Percentiles rank a stretch among this genome's conserved stretches.
These are phyloP conservation scores for Aureobasidium uvarum DNA, from an alignment of 2,329 filamentous ascomycete species.

Conservation along the genomic window DNA sequence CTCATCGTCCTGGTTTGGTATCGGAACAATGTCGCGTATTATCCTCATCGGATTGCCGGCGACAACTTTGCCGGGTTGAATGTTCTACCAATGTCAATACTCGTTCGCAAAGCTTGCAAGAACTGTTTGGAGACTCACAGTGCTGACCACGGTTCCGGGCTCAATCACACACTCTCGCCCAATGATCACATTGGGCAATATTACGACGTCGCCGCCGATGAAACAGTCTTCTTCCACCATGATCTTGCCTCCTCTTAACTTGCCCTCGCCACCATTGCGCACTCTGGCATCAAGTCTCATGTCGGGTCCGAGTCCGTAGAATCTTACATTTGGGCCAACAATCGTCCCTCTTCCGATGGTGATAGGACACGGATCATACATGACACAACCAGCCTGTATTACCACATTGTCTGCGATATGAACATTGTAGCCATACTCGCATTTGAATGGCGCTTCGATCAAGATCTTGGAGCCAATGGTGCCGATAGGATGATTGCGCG, in stretches of 20 bases:
- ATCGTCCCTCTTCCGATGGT: conserved; percentile 72
- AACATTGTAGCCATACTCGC: conserved; percentile 96
- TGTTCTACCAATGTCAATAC: conserved; percentile 39
- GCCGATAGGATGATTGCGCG: conserved; percentile 52
- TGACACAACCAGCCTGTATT: conserved; percentile 78
- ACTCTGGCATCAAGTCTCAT: conserved; percentile 70
- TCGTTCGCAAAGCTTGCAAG: conserved; percentile 4
- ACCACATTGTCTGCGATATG: conserved; percentile 79
- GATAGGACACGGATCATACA: conserved; percentile 83
- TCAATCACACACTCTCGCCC: conserved; percentile 55
- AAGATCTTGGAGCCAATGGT: conserved; percentile 70
- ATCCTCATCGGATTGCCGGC: conserved; percentile 50
- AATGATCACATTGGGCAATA: conserved; percentile 57
- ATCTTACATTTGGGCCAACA: conserved; percentile 76
- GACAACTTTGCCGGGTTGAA: conserved; percentile 48
- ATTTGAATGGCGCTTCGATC: conserved; percentile 85
- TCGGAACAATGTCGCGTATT: conserved; percentile 6
- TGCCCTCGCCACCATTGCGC: conserved; percentile 70
- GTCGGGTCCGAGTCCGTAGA: conserved; percentile 74
- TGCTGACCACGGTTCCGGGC: conserved; percentile 56
- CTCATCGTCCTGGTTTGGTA: not conserved
- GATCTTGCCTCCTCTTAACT: conserved; percentile 68
- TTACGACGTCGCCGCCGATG: conserved; percentile 62
- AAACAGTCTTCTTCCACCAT: conserved; percentile 71
- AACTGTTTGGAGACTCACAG: conserved; percentile 48